Evolutionary conservation across 345 rosid genomes (phyloP), one percentile per base, ranked within the genome.

Genomic region (Linum trigynum): DNA sequence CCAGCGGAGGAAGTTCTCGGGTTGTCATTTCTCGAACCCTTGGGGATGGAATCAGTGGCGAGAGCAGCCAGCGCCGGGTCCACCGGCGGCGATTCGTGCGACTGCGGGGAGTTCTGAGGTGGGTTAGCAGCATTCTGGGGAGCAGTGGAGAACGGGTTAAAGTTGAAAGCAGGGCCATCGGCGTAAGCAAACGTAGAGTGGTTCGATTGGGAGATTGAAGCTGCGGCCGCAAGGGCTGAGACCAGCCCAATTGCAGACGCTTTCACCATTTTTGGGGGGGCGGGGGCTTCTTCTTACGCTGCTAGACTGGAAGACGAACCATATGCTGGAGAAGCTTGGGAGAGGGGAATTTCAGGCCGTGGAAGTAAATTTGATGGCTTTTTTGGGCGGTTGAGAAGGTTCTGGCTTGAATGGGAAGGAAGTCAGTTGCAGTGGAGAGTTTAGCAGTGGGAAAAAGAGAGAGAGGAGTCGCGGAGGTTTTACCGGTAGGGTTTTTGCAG

Each of bases 1-100:
- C 99, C 99, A 38, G 92, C 84, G 0, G 97, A 86, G 0, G 80
- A 73, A 3, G 99, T 94, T 77, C 95, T 78, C 8, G 99, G 97
- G 61, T 86, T 74, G 63, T 84, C 76, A 65, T 88, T 94, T 56
- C 97, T 80, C 60, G 61, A n/a, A 51, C 74, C 78, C 75, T 72
- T 86, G 45, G 81, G 70, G 63, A 72, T 65, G 39, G 75, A 65
- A 61, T 76, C 51, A 36, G 85, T 40, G 50, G 75, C 85, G 53
- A 71, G 75, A 39, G 55, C 76, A n/a, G 75, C 14, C 6, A 38
- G 50, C n/a, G 81, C n/a, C 9, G n/a, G 72, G 53, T 42, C 59
- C 61, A 67, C 68, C 68, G 84, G 68, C n/a, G 64, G 74, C 64
- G 81, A 9, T 59, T 63, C 72, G 35, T 78, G 58, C 9, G 72